These are phyloP conservation scores for Grosmannia serpens DNA, from an alignment of 2,329 filamentous ascomycete genomes.

Conservation along the genomic window DNA sequence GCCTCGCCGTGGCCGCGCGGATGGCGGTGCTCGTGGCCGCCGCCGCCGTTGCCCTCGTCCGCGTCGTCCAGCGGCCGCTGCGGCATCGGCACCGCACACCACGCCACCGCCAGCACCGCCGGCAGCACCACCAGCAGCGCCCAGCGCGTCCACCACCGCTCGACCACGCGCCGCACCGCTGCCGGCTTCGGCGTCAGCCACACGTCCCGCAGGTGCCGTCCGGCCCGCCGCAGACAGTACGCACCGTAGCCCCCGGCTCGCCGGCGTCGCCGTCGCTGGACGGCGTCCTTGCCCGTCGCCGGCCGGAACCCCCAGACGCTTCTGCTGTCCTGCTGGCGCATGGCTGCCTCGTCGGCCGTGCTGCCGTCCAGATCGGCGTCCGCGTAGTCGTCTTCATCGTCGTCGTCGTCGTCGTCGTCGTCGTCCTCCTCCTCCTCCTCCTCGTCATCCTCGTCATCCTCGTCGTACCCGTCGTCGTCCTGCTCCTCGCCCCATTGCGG, in stretches of 20 bases:
- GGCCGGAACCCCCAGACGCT: not conserved
- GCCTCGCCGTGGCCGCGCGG: conserved; percentile 51
- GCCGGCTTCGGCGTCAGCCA: conserved; percentile 50
- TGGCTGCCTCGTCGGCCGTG: not conserved
- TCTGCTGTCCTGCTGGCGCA: not conserved
- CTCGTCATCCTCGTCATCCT: conserved; percentile 2
- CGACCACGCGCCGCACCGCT: conserved; percentile 46
- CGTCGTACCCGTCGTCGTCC: conserved; percentile 5
- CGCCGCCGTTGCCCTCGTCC: conserved; percentile 16
- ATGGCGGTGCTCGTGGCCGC: conserved; percentile 23
- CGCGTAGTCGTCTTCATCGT: conserved; percentile 16
- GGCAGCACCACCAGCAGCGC: conserved; percentile 49
- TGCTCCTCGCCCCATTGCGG: not conserved
- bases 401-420: conserved; percentile 19
- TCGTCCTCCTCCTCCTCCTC: conserved; percentile 22
- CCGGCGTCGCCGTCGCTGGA: not conserved
- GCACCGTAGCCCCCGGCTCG: not conserved
- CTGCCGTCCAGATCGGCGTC: not conserved
- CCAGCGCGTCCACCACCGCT: conserved; percentile 54
- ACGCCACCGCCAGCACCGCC: conserved; percentile 46
- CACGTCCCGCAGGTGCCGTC: conserved; percentile 33
- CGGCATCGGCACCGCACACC: conserved; percentile 56
- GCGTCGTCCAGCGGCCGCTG: conserved; percentile 43
- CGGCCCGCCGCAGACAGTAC: conserved; percentile 10
- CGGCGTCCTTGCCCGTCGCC: too few species aligned